Percentiles rank a stretch among this genome's conserved stretches.
Conservation (phyloP, 768 basidiomycete species). For the Crucibulum laeve region DNA sequence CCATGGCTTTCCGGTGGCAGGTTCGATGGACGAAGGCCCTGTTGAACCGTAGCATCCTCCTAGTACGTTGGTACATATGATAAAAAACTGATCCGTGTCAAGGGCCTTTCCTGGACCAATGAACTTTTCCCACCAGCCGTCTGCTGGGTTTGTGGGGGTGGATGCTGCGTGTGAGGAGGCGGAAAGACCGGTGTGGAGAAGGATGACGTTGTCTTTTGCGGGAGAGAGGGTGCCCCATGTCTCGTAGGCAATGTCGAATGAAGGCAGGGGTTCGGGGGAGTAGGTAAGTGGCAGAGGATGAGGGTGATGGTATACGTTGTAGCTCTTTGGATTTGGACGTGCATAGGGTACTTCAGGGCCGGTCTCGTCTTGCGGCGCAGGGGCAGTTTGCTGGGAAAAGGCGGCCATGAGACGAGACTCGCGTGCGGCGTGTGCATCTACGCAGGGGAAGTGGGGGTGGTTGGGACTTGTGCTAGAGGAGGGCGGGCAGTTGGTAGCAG, state of each 20-base stretch:
- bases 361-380: slow-evolving; percentile 27
- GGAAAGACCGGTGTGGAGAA: slow-evolving; percentile 93
- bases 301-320: slow-evolving; percentile 62
- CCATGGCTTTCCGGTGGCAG: slow-evolving; percentile 64
- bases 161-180: slow-evolving; percentile 94
- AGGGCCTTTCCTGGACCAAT: slow-evolving; percentile 93
- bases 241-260: slow-evolving; percentile 92
- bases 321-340: slow-evolving; percentile 70
- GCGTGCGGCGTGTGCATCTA: slow-evolving; percentile 75
- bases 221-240: slow-evolving; percentile 92
- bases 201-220: slow-evolving; percentile 78
- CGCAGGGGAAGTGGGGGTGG: slow-evolving; percentile 60
- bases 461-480: slow-evolving; percentile 2
- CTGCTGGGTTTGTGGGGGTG: slow-evolving; percentile 66
- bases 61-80: slow-evolving; percentile 95
- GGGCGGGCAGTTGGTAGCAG: slow-evolving; percentile 8
- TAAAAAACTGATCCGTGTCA: slow-evolving; percentile 88
- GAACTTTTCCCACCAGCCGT: slow-evolving; percentile 99
- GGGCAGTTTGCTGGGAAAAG: slow-evolving; percentile 13
- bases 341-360: slow-evolving; percentile 85
- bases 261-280: slow-evolving; percentile 45
- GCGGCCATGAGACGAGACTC: slow-evolving; percentile 45
- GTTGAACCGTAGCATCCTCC: slow-evolving; percentile 98
- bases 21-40: slow-evolving; percentile 84
- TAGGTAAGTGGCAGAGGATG: slow-evolving; percentile 63